These are phyloP conservation scores for Debaryomyces sp. DNA, from an alignment of 1,139 yeast genomes.

Conservation along the genomic window DNA sequence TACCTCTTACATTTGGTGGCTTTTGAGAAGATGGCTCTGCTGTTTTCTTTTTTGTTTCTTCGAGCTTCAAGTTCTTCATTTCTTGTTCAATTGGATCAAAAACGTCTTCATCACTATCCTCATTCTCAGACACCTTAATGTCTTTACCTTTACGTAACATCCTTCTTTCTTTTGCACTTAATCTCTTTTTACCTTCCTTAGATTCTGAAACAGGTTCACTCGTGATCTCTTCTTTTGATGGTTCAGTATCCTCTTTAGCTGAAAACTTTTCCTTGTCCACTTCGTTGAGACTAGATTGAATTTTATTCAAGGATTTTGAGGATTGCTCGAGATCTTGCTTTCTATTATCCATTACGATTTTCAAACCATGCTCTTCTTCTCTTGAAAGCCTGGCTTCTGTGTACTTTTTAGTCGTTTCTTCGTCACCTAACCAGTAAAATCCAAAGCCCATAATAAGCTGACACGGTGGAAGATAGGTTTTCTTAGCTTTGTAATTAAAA, in stretches of 20 bases:
- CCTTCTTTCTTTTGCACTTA: constrained; percentile 13
- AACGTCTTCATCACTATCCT: constrained; percentile 13
- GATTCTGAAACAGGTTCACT: not conserved
- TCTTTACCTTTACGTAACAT: constrained; percentile 9
- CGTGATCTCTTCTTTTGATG: constrained; percentile 6
- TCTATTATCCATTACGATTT: constrained; percentile 40
- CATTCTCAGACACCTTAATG: not conserved
- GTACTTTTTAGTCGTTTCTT: constrained; percentile 48
- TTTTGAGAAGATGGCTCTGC: constrained; percentile 18
- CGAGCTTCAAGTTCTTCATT: constrained; percentile 13
- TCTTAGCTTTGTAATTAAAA: constrained; percentile 58
- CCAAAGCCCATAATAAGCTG: constrained; percentile 91
- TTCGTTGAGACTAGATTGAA: constrained; percentile 11
- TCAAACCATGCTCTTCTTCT: constrained; percentile 52
- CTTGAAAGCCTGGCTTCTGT: constrained; percentile 36
- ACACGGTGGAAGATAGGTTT: constrained; percentile 74
- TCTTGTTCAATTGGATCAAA: constrained; percentile 17
- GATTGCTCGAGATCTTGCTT: constrained; percentile 33
- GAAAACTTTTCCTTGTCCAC: constrained; percentile 16
- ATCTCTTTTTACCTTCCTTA: constrained; percentile 9
- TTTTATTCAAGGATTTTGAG: constrained; percentile 8
- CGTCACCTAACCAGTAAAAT: constrained; percentile 71
- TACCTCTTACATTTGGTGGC: constrained; percentile 66
- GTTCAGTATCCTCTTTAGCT: constrained; percentile 12
- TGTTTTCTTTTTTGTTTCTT: constrained; percentile 9